Percentiles rank a stretch among this genome's conserved stretches.
phyloP scores from a whole-genome alignment of 768 basidiomycete species.

The Russula emetica region DNA sequence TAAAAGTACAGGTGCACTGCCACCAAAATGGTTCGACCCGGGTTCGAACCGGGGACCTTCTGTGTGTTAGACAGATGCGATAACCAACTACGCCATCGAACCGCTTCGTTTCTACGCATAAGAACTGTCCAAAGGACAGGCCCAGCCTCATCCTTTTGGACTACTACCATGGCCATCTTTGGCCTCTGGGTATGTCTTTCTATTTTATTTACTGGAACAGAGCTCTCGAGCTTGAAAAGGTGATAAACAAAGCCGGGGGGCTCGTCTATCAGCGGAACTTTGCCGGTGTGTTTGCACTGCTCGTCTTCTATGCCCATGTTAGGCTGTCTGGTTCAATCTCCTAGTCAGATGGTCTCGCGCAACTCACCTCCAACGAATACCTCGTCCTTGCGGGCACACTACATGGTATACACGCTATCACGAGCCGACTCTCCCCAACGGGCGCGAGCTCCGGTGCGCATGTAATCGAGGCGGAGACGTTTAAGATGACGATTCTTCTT shows the following conservation, averaged over 20 bases:
- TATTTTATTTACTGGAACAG: neutral
- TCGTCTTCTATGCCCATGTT: neutral
- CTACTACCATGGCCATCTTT: conserved; percentile 60
- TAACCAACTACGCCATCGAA: conserved; percentile 70
- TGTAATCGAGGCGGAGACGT: conserved; percentile 92
- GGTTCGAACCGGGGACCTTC: conserved; percentile 30
- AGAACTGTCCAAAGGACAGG: neutral
- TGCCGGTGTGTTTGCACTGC: conserved; percentile 52
- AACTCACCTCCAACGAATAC: conserved; percentile 89
- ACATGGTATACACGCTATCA: conserved; percentile 99
- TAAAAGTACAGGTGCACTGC: too few relatives aligned
- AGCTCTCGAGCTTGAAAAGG: conserved; percentile 42
- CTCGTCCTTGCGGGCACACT: conserved; percentile 94
- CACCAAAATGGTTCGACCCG: conserved; percentile 22
- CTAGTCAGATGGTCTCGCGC: conserved; percentile 77
- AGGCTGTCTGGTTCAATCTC: neutral
- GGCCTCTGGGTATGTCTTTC: conserved; percentile 68
- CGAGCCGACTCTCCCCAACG: conserved; percentile 80
- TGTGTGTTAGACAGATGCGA: conserved; percentile 69
- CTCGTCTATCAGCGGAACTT: conserved; percentile 92
- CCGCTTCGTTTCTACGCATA: neutral
- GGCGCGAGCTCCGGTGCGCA: conserved; percentile 83
- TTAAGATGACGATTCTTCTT: conserved; percentile 89
- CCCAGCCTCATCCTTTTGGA: too few relatives aligned
- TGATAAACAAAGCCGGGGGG: conserved; percentile 98